phyloP scores from a whole-genome alignment of 345 rosid species.

The Odontarrhena argentea region DNA sequence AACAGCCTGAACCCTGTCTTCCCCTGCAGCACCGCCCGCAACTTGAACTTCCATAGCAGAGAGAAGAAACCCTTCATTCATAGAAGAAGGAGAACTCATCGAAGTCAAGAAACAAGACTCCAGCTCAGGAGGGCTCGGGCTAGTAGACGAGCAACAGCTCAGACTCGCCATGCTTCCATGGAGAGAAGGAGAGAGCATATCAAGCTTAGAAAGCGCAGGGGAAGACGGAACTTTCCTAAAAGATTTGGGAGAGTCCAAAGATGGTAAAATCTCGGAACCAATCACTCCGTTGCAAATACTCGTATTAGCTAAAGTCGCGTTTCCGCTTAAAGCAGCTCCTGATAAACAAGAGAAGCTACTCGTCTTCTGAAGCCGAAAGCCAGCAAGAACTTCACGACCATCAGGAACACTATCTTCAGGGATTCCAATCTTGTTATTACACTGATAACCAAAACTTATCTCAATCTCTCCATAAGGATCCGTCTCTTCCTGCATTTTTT shows the following conservation, averaged over 20 bases:
- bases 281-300: conserved; percentile 91
- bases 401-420: conserved; percentile 28
- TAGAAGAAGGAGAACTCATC: conserved; percentile 61
- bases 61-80: conserved; percentile 59
- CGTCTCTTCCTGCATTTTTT: conserved; percentile 50
- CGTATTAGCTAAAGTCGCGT: conserved; percentile 93
- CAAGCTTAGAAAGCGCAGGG: conserved; percentile 74
- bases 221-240: conserved; percentile 81
- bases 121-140: conserved; percentile 58
- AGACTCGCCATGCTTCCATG: conserved; percentile 76
- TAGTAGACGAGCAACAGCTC: conserved; percentile 77
- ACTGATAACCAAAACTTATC: conserved; percentile 91
- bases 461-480: conserved; percentile 71
- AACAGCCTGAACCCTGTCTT: conserved; percentile 96
- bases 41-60: conserved; percentile 79
- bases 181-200: conserved; percentile 82
- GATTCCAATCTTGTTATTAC: conserved; percentile 44
- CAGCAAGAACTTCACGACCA: conserved; percentile 41
- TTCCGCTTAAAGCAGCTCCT: conserved; percentile 97
- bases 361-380: conserved; percentile 54
- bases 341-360: conserved; percentile 90
- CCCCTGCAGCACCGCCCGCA: conserved; percentile 99
- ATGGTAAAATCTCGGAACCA: conserved; percentile 85
- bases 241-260: conserved; percentile 83
- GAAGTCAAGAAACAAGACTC: conserved; percentile 61